phyloP scores from a whole-genome alignment of 2,329 filamentous ascomycete species.

The Fusarium nisikadoi region DNA sequence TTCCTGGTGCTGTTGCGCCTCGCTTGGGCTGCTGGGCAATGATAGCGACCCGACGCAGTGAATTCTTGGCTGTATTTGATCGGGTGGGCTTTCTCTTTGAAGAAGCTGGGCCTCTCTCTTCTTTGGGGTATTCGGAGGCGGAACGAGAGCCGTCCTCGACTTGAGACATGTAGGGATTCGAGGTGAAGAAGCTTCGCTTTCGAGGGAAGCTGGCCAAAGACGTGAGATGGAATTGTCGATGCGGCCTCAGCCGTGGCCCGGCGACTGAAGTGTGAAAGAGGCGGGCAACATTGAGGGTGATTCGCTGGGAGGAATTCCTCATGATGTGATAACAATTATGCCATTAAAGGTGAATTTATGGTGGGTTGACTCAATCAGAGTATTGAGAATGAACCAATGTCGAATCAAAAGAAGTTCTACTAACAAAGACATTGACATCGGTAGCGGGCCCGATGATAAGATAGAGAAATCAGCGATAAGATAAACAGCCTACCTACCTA shows the following conservation, averaged over 20 bases:
- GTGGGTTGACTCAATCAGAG: slow-evolving; percentile 8
- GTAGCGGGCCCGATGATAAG: slow-evolving; percentile 23
- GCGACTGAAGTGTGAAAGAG: slow-evolving; percentile 46
- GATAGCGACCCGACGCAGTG: slow-evolving; percentile 84
- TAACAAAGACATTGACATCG: slow-evolving; percentile 4
- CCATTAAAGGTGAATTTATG: slow-evolving; percentile 34
- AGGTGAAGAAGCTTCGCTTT: slow-evolving; percentile 73
- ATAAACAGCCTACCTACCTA: neutral
- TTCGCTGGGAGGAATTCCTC: slow-evolving; percentile 49
- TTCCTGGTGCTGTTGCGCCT: slow-evolving; percentile 39
- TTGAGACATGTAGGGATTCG: slow-evolving; percentile 65
- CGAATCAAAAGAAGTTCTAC: slow-evolving; percentile 4
- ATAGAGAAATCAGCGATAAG: slow-evolving; percentile 4
- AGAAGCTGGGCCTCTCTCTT: slow-evolving; percentile 35
- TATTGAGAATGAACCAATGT: neutral
- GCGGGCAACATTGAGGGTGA: slow-evolving; percentile 46
- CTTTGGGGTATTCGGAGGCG: slow-evolving; percentile 24
- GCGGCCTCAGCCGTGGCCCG: slow-evolving; percentile 43
- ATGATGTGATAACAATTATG: slow-evolving; percentile 42
- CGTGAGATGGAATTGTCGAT: slow-evolving; percentile 59
- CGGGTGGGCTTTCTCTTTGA: slow-evolving; percentile 61
- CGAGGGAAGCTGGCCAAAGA: slow-evolving; percentile 58
- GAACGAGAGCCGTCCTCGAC: slow-evolving; percentile 48
- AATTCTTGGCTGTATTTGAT: slow-evolving; percentile 69
- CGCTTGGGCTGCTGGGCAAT: slow-evolving; percentile 76